phyloP scores from a whole-genome alignment of 23 red algal species.

The Gracilaria domingensis region DNA sequence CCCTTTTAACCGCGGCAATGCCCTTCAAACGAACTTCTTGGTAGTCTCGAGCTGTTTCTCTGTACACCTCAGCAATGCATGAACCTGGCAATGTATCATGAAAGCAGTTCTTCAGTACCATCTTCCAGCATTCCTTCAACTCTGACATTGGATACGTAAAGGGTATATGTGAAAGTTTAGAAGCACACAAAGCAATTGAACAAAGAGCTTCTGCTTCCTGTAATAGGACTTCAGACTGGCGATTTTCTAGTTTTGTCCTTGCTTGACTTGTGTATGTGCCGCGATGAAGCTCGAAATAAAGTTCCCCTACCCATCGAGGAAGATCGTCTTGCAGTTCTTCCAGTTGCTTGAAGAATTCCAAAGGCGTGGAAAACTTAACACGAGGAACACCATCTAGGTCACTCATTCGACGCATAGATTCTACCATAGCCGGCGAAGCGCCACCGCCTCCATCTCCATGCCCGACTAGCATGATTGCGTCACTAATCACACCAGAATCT shows the following conservation, averaged over 20 bases:
- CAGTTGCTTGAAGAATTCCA: slow-evolving; percentile 70
- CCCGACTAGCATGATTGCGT: slow-evolving; percentile 84
- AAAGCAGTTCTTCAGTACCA: slow-evolving; percentile 78
- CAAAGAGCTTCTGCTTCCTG: slow-evolving; percentile 57
- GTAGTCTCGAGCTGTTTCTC: slow-evolving; percentile 67
- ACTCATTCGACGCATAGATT: slow-evolving; percentile 73
- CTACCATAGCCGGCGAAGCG: slow-evolving; percentile 82
- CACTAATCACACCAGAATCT: slow-evolving; percentile 55
- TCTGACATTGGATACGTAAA: slow-evolving; percentile 42
- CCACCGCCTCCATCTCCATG: slow-evolving; percentile 93
- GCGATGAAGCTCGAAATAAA: slow-evolving; percentile 87
- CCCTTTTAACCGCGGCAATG: slow-evolving; percentile 23
- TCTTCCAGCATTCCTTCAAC: slow-evolving; percentile 60
- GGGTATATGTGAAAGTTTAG: not conserved
- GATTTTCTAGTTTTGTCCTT: slow-evolving; percentile 65
- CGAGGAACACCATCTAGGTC: slow-evolving; percentile 70
- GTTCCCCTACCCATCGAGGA: slow-evolving; percentile 72
- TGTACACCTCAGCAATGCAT: slow-evolving; percentile 76
- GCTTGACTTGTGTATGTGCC: slow-evolving; percentile 85
- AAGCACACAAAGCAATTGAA: slow-evolving; percentile 27
- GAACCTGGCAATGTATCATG: slow-evolving; percentile 83
- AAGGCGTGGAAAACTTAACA: slow-evolving; percentile 58
- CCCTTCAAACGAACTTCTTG: slow-evolving; percentile 40
- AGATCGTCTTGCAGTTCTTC: slow-evolving; percentile 47
- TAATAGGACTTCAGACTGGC: slow-evolving; percentile 58